These are phyloP conservation scores for Candida dubliniensis DNA, from an alignment of 1,139 yeast species.

Conservation along the genomic window DNA sequence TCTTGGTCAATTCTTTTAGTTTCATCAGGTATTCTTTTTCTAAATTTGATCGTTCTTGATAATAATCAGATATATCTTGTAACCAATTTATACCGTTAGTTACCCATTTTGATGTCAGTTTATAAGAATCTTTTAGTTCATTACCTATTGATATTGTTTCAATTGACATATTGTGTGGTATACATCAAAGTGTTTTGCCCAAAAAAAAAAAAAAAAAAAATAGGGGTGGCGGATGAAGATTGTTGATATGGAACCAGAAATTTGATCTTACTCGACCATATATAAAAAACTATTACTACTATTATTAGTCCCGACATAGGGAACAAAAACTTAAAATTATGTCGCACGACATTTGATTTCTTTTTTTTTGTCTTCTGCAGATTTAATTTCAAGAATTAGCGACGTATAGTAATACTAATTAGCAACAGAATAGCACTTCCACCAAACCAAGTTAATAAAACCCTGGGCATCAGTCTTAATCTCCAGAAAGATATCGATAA, in stretches of 20 bases:
- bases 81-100: constrained; percentile 73
- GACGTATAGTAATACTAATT: too few species aligned
- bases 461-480: too few species aligned
- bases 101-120: constrained; percentile 76
- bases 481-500: too few species aligned
- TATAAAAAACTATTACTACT: too few species aligned
- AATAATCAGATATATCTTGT: constrained; percentile 76
- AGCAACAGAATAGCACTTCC: too few species aligned
- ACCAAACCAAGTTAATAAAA: too few species aligned
- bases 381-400: too few species aligned
- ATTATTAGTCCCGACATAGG: too few species aligned
- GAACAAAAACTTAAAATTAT: not conserved
- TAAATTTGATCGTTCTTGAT: constrained; percentile 74
- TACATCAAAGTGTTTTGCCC: too few species aligned
- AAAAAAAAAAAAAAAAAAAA: too few species aligned
- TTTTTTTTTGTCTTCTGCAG: too few species aligned
- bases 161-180: constrained; percentile 16
- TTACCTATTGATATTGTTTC: constrained; percentile 53
- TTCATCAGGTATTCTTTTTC: constrained; percentile 82
- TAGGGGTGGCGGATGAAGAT: not conserved
- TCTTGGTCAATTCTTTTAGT: constrained; percentile 62
- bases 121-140: constrained; percentile 77
- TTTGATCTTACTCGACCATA: too few species aligned
- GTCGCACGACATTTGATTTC: not conserved
- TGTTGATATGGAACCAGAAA: not conserved